These are phyloP conservation scores for Obelidium mucronatum DNA, from an alignment of 192 early-diverging fungal genomes.

Conservation along the genomic window DNA sequence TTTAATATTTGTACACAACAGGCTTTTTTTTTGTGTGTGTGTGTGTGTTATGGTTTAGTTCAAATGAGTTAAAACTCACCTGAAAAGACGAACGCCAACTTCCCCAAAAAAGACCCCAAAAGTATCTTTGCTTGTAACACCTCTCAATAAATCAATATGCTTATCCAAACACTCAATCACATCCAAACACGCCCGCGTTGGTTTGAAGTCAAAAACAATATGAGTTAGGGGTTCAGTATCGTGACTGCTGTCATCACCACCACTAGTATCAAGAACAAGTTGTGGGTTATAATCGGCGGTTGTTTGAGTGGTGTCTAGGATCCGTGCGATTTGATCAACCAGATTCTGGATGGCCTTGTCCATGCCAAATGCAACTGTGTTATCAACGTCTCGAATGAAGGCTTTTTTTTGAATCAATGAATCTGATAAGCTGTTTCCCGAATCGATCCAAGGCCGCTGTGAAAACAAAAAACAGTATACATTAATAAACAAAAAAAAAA, in stretches of 20 bases:
- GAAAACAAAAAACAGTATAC: no score
- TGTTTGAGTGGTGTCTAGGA: slow-evolving; percentile 76
- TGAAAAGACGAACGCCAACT: slow-evolving; percentile 86
- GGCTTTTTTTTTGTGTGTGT: slow-evolving; percentile 49
- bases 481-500: not conserved
- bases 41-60: not conserved
- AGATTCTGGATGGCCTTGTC: slow-evolving; percentile 90
- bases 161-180: slow-evolving; percentile 80
- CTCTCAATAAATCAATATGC: slow-evolving; percentile 76
- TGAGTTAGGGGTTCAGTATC: no score
- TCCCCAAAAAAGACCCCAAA: slow-evolving; percentile 92
- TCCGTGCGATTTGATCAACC: slow-evolving; percentile 82
- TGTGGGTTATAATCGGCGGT: slow-evolving; percentile 73
- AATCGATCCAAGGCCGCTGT: slow-evolving; percentile 77
- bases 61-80: slow-evolving; percentile 56
- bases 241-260: no score
- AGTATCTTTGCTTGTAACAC: slow-evolving; percentile 83
- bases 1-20: slow-evolving; percentile 85
- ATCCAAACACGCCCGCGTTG: slow-evolving; percentile 81
- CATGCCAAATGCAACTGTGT: slow-evolving; percentile 89
- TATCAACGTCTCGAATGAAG: slow-evolving; percentile 86
- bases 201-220: slow-evolving; percentile 68
- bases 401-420: slow-evolving; percentile 91
- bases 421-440: slow-evolving; percentile 88
- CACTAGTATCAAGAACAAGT: slow-evolving; percentile 53